Conservation (phyloP, 1,139 yeast species). For the Pneumocystis carinii region DNA sequence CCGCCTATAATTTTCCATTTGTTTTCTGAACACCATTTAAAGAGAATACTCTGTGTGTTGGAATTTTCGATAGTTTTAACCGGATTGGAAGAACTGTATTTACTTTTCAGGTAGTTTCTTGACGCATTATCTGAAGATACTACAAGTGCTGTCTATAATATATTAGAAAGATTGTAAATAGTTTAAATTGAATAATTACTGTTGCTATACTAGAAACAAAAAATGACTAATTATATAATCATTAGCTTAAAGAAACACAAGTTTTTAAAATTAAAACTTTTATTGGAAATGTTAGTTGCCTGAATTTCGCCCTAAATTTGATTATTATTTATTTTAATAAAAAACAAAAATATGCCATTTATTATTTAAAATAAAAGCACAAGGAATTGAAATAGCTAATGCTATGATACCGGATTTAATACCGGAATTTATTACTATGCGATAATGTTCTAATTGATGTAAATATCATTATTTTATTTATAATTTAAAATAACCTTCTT, state of each 20-base stretch:
- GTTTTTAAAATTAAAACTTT: background rate
- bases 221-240: background rate
- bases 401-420: background rate
- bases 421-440: background rate
- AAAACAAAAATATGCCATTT: background rate
- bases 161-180: background rate
- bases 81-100: background rate
- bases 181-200: background rate
- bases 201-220: background rate
- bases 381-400: background rate
- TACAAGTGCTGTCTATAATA: background rate
- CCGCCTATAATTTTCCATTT: constrained; percentile 64
- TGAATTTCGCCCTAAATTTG: background rate
- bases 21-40: constrained; percentile 26
- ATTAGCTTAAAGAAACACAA: background rate
- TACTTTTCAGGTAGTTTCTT: background rate
- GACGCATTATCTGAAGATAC: background rate
- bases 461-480: background rate
- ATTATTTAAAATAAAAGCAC: background rate
- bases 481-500: background rate
- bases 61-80: background rate
- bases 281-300: background rate
- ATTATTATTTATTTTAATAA: background rate
- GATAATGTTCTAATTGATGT: background rate
- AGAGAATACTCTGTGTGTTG: background rate